These are phyloP conservation scores for Lipomyces lipofer DNA, from an alignment of 805 yeast genomes.

Conservation along the genomic window DNA sequence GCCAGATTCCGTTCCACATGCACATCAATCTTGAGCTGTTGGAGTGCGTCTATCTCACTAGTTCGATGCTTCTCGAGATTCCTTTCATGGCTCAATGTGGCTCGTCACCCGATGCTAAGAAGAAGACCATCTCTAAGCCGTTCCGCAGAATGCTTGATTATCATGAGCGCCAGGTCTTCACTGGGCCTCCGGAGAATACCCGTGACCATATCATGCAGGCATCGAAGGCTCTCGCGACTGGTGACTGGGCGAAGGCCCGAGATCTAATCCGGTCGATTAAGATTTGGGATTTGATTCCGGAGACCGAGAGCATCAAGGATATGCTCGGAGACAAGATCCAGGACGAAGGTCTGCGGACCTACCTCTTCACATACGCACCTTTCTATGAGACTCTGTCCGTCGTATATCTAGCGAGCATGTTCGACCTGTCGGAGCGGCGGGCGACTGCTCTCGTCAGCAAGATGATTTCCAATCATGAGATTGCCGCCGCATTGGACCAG, in stretches of 20 bases:
- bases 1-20: slow-evolving; percentile 95
- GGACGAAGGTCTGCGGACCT: slow-evolving; percentile 89
- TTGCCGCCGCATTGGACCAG: slow-evolving; percentile 73
- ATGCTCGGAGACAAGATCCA: slow-evolving; percentile 79
- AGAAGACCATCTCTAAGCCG: slow-evolving; percentile 72
- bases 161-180: slow-evolving; percentile 90
- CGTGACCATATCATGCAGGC: slow-evolving; percentile 92
- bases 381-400: slow-evolving; percentile 75
- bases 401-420: slow-evolving; percentile 60
- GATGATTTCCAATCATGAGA: slow-evolving; percentile 76
- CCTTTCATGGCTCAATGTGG: slow-evolving; percentile 81
- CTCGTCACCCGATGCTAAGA: slow-evolving; percentile 51
- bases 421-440: slow-evolving; percentile 58
- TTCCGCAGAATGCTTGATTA: slow-evolving; percentile 89
- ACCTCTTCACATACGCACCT: slow-evolving; percentile 77
- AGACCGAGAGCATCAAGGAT: slow-evolving; percentile 62
- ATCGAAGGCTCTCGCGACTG: slow-evolving; percentile 80
- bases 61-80: slow-evolving; percentile 84
- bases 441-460: slow-evolving; percentile 67
- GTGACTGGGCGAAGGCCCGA: slow-evolving; percentile 83
- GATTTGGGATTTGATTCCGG: slow-evolving; percentile 81
- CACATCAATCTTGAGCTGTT: slow-evolving; percentile 94
- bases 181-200: slow-evolving; percentile 97
- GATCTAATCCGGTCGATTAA: slow-evolving; percentile 72
- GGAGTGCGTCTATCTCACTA: slow-evolving; percentile 90